These are phyloP conservation scores for Phoma sp. DNA, from an alignment of 2,329 filamentous ascomycete genomes.

Conservation along the genomic window DNA sequence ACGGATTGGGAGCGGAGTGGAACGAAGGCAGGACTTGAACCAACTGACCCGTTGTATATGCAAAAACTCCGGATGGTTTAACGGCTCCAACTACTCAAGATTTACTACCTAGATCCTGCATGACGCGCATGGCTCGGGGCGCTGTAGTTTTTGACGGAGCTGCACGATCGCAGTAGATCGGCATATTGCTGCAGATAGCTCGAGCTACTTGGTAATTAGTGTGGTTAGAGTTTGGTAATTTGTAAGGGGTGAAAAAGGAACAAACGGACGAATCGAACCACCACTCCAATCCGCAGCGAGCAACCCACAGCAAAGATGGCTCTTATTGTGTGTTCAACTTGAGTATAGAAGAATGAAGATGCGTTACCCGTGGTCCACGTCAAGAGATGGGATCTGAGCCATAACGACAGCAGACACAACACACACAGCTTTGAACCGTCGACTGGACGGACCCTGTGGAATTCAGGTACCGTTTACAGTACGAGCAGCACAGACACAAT, in stretches of 20 bases:
- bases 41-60: slow-evolving; percentile 2
- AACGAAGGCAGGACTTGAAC: neutral
- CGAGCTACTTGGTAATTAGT: slow-evolving; percentile 11
- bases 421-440: neutral
- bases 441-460: neutral
- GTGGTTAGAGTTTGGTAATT: slow-evolving; percentile 2
- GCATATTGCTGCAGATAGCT: slow-evolving; percentile 5
- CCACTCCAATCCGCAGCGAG: neutral
- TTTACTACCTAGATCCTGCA: neutral
- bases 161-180: slow-evolving; percentile 9
- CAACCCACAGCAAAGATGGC: neutral
- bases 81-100: neutral
- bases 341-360: too few species aligned
- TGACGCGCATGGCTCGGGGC: slow-evolving; percentile 1
- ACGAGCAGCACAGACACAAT: neutral
- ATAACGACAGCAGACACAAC: neutral
- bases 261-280: neutral
- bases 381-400: neutral
- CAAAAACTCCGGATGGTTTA: neutral
- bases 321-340: neutral
- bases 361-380: neutral
- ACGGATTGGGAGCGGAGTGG: slow-evolving; percentile 1
- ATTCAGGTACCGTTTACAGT: slow-evolving; percentile 10
- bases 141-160: neutral
- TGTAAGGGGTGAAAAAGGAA: slow-evolving; percentile 1